Base-by-base conservation (phyloP, 805 yeast genomes). In the Candida adriatica region DNA sequence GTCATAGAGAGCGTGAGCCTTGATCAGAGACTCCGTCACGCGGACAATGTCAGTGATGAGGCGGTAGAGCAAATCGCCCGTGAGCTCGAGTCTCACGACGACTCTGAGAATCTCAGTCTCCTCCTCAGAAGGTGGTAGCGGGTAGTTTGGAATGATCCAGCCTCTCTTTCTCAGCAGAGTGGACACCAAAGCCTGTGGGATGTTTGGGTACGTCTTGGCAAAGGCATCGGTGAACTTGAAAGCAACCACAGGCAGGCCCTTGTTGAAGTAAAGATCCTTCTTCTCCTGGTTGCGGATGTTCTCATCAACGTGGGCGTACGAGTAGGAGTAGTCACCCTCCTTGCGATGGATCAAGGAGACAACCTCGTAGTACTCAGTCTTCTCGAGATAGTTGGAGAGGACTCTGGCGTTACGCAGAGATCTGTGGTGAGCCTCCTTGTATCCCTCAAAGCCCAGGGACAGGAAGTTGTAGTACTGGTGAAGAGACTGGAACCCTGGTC, bases 401-500 rank as follows among this genome's bases (percentile, higher is more conserved):
- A 81, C 58, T 43, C 96, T 70, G 0, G 96, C 90, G 45, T 83
- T 84, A 41, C 70, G 65, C 37, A 86, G 50, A 26, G 88, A 74
- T 39, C 66, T 66, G 37, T 66, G 66, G 53, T 81, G 87, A 23
- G 75, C 61, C 30, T 68, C 63, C 41, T 64, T 55, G 62, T 70
- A 87, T n/a, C 96, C 96, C 20, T 68, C 67, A 38, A 55, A 58
- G 6, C 96, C 96, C 21, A 76, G 62, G 24, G 73, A 64, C 45
- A 87, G 59, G 46, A 87, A 76, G 56, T 82, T 81, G 66, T 62
- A 86, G 65, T 87, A 88, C 60, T 87, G 96, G 51, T 80, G 86
- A 40, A 87, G 66, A 19, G 88, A 88, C 37, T 88, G 94, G 71
- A 75, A 83, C 2, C 96, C 96, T 6, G 96, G 92, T 54, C 96